A percentile compares a stretch with the other conserved stretches of the same genome.
Evolutionary conservation across 768 basidiomycete genomes (phyloP).

Genomic region (Podaxis sp.): DNA sequence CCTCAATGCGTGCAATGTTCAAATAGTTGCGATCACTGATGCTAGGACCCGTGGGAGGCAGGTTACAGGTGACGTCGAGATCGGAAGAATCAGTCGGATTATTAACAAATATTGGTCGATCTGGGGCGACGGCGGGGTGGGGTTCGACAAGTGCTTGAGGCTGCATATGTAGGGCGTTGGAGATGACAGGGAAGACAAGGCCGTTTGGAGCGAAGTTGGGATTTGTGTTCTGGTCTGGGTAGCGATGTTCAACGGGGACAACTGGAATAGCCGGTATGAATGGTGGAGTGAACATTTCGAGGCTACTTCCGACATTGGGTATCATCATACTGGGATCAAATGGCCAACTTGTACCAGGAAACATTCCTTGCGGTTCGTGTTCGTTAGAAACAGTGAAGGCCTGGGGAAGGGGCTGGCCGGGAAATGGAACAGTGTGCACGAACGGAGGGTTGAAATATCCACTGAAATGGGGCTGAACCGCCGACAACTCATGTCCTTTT

Average conservation of each 20-base stretch:
- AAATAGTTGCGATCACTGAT: constrained; percentile 43
- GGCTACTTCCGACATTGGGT: neutral
- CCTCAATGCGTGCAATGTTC: constrained; percentile 70
- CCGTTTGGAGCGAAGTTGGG: constrained; percentile 1
- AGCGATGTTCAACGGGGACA: constrained; percentile 7
- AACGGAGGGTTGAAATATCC: neutral
- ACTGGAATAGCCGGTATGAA: constrained; percentile 10
- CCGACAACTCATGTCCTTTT: constrained; percentile 1
- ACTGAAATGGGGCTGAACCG: neutral
- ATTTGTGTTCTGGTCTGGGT: neutral
- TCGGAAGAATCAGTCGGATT: constrained; percentile 2
- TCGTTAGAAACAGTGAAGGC: constrained; percentile 1
- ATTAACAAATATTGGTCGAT: constrained; percentile 6
- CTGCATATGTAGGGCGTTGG: neutral
- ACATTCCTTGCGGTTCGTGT: neutral
- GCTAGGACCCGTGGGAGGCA: constrained; percentile 21
- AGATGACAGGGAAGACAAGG: constrained; percentile 2
- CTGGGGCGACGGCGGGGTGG: neutral
- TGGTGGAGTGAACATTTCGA: constrained; percentile 11
- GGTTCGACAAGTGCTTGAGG: neutral
- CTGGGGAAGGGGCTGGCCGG: neutral
- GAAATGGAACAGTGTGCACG: neutral
- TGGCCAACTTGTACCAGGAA: constrained; percentile 1
- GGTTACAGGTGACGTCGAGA: neutral
- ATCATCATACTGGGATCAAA: constrained; percentile 5